Conservation (phyloP, 1,139 yeast genomes). For the Candida pseudoviswanathii region DNA sequence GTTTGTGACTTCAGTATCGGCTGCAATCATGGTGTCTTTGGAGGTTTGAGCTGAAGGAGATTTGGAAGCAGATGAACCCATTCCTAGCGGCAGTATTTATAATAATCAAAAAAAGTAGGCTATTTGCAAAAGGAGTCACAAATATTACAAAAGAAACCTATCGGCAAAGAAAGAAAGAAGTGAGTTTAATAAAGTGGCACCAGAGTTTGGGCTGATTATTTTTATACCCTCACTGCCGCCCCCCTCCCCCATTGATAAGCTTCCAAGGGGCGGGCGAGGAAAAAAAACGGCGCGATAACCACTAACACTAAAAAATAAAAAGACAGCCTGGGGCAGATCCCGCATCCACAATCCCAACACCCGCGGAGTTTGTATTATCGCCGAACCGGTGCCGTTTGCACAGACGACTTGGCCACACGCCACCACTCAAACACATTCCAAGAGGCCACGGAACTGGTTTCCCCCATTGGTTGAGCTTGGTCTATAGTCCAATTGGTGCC, state of each 20-base stretch:
- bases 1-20: conserved; percentile 1
- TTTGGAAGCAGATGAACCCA: conserved; percentile 1
- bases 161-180: neutral
- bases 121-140: neutral
- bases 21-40: neutral
- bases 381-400: neutral
- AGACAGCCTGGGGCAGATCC: neutral
- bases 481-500: too few relatives aligned
- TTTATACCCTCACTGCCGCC: neutral
- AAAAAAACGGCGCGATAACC: neutral
- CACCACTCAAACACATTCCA: neutral
- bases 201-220: neutral
- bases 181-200: neutral
- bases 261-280: neutral
- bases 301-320: neutral
- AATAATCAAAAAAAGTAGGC: neutral
- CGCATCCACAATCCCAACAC: neutral
- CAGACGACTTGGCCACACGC: neutral
- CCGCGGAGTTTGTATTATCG: neutral
- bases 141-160: neutral
- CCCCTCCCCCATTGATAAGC: neutral
- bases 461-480: too few relatives aligned
- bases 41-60: neutral
- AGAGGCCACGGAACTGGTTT: too few relatives aligned
- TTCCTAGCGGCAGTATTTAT: neutral